Percentiles rank a stretch among this genome's conserved stretches.
phyloP scores from a whole-genome alignment of 1,284 basidiomycete species.

The Coniferiporia sulphurascens region DNA sequence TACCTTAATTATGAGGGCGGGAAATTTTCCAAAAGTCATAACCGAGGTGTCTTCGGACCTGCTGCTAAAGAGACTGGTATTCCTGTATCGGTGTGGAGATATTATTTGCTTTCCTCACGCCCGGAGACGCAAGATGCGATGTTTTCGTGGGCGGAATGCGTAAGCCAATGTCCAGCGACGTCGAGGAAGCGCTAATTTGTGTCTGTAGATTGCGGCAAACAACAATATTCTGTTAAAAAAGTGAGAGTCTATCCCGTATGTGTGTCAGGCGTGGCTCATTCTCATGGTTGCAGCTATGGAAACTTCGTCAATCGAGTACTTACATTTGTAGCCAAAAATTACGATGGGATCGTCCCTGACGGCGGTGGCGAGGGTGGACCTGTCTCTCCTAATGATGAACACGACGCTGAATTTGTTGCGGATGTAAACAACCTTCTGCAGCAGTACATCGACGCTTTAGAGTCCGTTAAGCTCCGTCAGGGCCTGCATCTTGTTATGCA shows the following conservation, averaged over 20 bases:
- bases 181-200: background rate
- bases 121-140: slow-evolving; percentile 94
- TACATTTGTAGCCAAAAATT: slow-evolving; percentile 91
- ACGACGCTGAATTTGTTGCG: slow-evolving; percentile 75
- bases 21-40: slow-evolving; percentile 98
- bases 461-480: slow-evolving; percentile 84
- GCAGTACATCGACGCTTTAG: slow-evolving; percentile 87
- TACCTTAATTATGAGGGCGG: slow-evolving; percentile 98
- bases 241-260: slow-evolving; percentile 35
- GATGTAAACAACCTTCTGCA: slow-evolving; percentile 79
- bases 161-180: slow-evolving; percentile 32
- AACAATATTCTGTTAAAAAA: slow-evolving; percentile 96
- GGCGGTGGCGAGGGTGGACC: slow-evolving; percentile 64
- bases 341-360: slow-evolving; percentile 77
- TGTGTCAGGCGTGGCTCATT: background rate
- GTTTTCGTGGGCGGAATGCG: slow-evolving; percentile 97
- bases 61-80: slow-evolving; percentile 92
- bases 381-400: slow-evolving; percentile 59
- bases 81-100: slow-evolving; percentile 93
- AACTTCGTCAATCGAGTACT: slow-evolving; percentile 97
- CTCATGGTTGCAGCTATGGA: slow-evolving; percentile 62
- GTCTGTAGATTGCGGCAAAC: slow-evolving; percentile 74
- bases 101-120: slow-evolving; percentile 90
- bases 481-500: slow-evolving; percentile 89
- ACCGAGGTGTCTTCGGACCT: slow-evolving; percentile 96